Evolutionary conservation across 2,329 filamentous ascomycete species (phyloP).

Genomic region (Chlorencoelia australis): DNA sequence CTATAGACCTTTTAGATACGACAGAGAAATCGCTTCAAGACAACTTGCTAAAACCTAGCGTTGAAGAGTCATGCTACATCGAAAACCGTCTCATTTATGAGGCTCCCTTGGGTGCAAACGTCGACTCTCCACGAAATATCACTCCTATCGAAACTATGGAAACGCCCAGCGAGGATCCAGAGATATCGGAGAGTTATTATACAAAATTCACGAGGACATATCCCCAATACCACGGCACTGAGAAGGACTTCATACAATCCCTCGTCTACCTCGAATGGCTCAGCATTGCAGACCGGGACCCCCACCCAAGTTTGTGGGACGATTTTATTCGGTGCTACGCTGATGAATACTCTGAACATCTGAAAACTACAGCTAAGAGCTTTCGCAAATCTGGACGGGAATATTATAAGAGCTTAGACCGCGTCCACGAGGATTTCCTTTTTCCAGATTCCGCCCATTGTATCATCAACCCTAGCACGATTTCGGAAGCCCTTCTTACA

Average conservation of each 20-base stretch:
- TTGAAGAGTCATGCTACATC: not conserved
- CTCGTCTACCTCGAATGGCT: constrained; percentile 35
- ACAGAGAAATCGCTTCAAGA: not conserved
- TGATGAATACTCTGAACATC: constrained; percentile 27
- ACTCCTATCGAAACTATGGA: not conserved
- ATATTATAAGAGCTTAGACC: too few relatives aligned
- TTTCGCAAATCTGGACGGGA: too few relatives aligned
- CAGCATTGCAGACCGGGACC: constrained; percentile 21
- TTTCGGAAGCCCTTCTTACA: too few relatives aligned
- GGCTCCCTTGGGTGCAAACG: not conserved
- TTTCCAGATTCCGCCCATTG: too few relatives aligned
- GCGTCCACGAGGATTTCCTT: too few relatives aligned
- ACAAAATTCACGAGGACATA: constrained; percentile 34
- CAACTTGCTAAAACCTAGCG: not conserved
- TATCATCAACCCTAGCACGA: too few relatives aligned
- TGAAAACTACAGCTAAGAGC: too few relatives aligned
- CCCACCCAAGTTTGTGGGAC: constrained; percentile 39
- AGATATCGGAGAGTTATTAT: constrained; percentile 17
- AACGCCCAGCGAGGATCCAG: not conserved
- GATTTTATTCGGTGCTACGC: constrained; percentile 40
- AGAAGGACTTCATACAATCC: constrained; percentile 35
- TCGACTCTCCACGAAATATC: not conserved
- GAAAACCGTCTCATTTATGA: not conserved
- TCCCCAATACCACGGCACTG: constrained; percentile 32
- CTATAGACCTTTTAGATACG: not conserved